A percentile compares a stretch with the other conserved stretches of the same genome.
These are phyloP conservation scores for Pterocarpus santalinus DNA, from an alignment of 306 rosid genomes.

Conservation along the genomic window DNA sequence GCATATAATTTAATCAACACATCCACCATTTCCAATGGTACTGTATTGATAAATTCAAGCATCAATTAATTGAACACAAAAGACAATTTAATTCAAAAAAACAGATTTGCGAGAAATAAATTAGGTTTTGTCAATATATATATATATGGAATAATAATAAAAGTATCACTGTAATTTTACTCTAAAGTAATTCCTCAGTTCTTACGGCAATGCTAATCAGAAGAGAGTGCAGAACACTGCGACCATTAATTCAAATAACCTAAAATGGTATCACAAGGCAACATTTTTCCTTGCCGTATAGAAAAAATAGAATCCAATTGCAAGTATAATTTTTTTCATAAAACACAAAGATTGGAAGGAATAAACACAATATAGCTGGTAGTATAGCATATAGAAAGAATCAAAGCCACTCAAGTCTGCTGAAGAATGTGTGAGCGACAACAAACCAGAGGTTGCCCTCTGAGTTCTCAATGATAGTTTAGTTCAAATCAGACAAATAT, in stretches of 20 bases:
- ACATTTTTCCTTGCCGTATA: neutral
- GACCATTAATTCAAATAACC: slow-evolving; percentile 10
- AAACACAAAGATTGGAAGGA: slow-evolving; percentile 21
- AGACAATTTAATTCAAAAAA: neutral
- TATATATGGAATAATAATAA: neutral
- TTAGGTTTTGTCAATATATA: neutral
- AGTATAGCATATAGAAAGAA: slow-evolving; percentile 1
- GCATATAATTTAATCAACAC: slow-evolving; percentile 24
- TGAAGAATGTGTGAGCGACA: slow-evolving; percentile 1
- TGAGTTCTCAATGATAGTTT: slow-evolving; percentile 7
- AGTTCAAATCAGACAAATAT: slow-evolving; percentile 17
- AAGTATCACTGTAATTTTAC: neutral
- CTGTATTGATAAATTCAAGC: slow-evolving; percentile 7
- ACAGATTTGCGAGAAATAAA: neutral
- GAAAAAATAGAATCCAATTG: neutral
- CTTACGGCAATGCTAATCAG: slow-evolving; percentile 5
- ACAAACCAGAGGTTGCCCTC: slow-evolving; percentile 5
- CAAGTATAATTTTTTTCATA: neutral
- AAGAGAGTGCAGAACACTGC: slow-evolving; percentile 5
- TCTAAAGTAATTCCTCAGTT: neutral
- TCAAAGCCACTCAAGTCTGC: slow-evolving; percentile 14
- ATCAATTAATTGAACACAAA: slow-evolving; percentile 15
- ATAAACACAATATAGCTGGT: slow-evolving; percentile 11
- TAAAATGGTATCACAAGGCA: slow-evolving; percentile 20
- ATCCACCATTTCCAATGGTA: neutral